Percentiles rank a stretch among this genome's conserved stretches.
phyloP scores from a whole-genome alignment of 1,284 basidiomycete species.

The Vanrija humicola region DNA sequence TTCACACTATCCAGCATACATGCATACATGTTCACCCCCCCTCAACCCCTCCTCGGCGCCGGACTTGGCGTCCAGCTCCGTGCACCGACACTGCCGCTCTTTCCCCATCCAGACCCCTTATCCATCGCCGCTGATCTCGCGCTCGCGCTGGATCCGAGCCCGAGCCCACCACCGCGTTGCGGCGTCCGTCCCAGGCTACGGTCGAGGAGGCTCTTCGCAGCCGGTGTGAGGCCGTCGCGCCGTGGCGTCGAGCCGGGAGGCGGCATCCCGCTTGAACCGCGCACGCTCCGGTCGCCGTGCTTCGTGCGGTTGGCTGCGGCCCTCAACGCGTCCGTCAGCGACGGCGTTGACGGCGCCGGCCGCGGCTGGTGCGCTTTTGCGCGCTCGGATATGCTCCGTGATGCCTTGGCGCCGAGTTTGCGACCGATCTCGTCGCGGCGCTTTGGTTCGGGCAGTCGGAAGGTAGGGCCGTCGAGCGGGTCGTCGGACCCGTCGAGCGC shows the following conservation, averaged over 20 bases:
- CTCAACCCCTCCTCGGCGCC: not conserved
- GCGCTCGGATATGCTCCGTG: slow-evolving; percentile 44
- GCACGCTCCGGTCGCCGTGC: slow-evolving; percentile 4
- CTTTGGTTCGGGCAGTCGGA: slow-evolving; percentile 66
- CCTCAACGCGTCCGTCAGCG: slow-evolving; percentile 32
- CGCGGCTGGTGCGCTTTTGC: slow-evolving; percentile 55
- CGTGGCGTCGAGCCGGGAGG: slow-evolving; percentile 63
- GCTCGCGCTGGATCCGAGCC: slow-evolving; percentile 55
- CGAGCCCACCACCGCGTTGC: slow-evolving; percentile 45
- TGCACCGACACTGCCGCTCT: not conserved
- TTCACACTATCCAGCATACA: too few species aligned
- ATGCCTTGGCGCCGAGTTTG: slow-evolving; percentile 61
- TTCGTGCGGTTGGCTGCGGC: slow-evolving; percentile 40
- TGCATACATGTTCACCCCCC: too few species aligned
- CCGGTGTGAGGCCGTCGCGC: slow-evolving; percentile 66
- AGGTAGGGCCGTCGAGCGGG: slow-evolving; percentile 57
- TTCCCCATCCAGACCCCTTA: slow-evolving; percentile 59
- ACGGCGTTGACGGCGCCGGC: slow-evolving; percentile 50
- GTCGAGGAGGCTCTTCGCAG: slow-evolving; percentile 68
- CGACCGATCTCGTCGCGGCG: slow-evolving; percentile 72
- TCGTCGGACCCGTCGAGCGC: slow-evolving; percentile 64
- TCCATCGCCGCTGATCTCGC: slow-evolving; percentile 68
- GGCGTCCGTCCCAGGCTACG: slow-evolving; percentile 52
- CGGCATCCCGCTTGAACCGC: slow-evolving; percentile 55
- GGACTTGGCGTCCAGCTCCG: slow-evolving; percentile 15